Evolutionary conservation across 2,329 filamentous ascomycete species (phyloP).

Genomic region (Beauveria bassiana): DNA sequence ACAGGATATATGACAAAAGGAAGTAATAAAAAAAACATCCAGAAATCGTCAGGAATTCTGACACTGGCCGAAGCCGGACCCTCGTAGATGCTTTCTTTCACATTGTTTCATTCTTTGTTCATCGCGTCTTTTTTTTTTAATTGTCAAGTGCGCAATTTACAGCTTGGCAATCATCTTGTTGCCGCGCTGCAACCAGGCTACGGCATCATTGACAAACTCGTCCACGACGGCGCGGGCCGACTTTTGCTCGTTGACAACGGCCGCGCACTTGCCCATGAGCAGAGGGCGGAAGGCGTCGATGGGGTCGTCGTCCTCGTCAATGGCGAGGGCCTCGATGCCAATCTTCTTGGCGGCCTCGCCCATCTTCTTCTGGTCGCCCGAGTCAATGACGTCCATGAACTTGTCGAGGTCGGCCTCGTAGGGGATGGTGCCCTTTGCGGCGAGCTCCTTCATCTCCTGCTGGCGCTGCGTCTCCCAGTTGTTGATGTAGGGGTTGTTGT

Average conservation of each 20-base stretch:
- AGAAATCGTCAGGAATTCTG: conserved; percentile 16
- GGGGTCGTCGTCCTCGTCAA: conserved; percentile 71
- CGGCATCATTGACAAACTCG: conserved; percentile 82
- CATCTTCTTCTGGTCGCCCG: conserved; percentile 53
- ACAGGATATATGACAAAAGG: conserved; percentile 16
- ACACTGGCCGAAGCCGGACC: not conserved
- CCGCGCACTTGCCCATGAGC: conserved; percentile 95
- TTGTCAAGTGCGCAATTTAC: conserved; percentile 28
- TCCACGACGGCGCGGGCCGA: conserved; percentile 86
- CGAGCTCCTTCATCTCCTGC: conserved; percentile 87
- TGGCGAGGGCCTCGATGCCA: conserved; percentile 56
- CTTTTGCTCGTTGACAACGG: conserved; percentile 90
- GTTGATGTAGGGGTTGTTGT: conserved; percentile 86
- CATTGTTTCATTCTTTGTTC: conserved; percentile 6
- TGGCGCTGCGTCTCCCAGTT: conserved; percentile 94
- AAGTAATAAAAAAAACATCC: conserved; percentile 11
- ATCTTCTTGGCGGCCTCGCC: conserved; percentile 39
- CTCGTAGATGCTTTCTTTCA: not conserved
- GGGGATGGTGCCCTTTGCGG: conserved; percentile 79
- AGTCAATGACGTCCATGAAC: conserved; percentile 53
- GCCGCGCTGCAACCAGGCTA: conserved; percentile 60
- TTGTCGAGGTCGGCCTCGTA: conserved; percentile 93
- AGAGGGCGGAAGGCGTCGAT: conserved; percentile 88
- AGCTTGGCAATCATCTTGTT: conserved; percentile 64
- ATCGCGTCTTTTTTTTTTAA: no score